Evolutionary conservation across 257 asterid species (phyloP), one percentile per base, ranked within the genome.

Genomic region (Lycium ferocissimum): DNA sequence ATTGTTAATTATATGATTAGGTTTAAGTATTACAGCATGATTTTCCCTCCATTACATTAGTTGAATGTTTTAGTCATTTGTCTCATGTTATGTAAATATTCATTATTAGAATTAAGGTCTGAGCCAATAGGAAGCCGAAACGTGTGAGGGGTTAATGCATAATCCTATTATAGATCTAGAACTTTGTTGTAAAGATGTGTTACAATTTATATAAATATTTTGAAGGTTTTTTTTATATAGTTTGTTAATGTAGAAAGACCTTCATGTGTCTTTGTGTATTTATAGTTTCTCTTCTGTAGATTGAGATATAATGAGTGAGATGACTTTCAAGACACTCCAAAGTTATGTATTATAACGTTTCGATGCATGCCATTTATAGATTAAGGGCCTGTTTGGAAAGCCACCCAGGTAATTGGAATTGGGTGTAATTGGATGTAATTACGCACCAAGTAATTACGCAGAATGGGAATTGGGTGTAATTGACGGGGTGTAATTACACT

Each of bases 321-420:
- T 78, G 82, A 78, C 82, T 78, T 78, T 78, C 82, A 78, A 78
- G 0, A 78, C 49, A 78, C 82, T 78, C 82, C 82, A 53, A 78
- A 8, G 22, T 49, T 49, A 75, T 33, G 22, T 12, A 10, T 75
- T 49, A 15, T 59, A 7, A 18, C 45, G 33, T 35, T 78, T 78
- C 5, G 22, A 26, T 51, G 58, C 79, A 38, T 72, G 26, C 47
- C 65, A 78, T 78, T 53, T 78, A n/a, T 72, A 75, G 22, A 78
- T 66, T 33, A 33, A n/a, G n/a, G n/a, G n/a, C n/a, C n/a, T n/a
- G n/a, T n/a, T n/a, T n/a, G n/a, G n/a, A n/a, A n/a, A n/a, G n/a
- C n/a, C n/a, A n/a, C n/a, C n/a, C n/a, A n/a, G n/a, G n/a, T n/a
- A n/a, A n/a, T n/a, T n/a, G n/a, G n/a, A n/a, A n/a, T n/a, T n/a